phyloP scores from a whole-genome alignment of 2,329 filamentous ascomycete species.

The Rhytidhysteron rufulum region DNA sequence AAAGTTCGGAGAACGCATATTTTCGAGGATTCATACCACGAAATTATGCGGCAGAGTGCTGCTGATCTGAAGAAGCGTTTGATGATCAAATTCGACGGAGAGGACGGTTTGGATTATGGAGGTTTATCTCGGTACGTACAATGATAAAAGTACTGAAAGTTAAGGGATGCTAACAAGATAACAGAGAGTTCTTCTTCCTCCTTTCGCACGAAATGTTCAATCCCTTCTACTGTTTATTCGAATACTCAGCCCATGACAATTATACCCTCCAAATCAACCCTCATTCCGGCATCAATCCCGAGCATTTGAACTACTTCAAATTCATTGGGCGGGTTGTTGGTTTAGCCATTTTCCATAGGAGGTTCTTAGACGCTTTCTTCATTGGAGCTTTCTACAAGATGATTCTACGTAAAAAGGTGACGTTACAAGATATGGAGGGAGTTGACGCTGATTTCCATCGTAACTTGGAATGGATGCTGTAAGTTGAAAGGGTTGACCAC shows the following conservation, averaged over 20 bases:
- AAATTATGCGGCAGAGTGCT: conserved; percentile 94
- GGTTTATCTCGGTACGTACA: conserved; percentile 71
- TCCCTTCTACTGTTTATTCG: conserved; percentile 98
- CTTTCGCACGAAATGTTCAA: conserved; percentile 99
- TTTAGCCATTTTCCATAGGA: conserved; percentile 93
- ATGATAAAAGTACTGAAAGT: neutral
- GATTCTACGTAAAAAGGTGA: conserved; percentile 90
- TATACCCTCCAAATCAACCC: conserved; percentile 99
- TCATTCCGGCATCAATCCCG: conserved; percentile 97
- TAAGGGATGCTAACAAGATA: conserved; percentile 23
- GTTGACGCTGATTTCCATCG: conserved; percentile 97
- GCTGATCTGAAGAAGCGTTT: conserved; percentile 95
- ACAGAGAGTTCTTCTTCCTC: conserved; percentile 96
- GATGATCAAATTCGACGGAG: conserved; percentile 99
- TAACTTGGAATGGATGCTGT: conserved; percentile 92
- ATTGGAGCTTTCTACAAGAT: conserved; percentile 99
- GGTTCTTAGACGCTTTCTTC: conserved; percentile 98
- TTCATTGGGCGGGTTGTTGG: conserved; percentile 98
- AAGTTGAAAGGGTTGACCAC: conserved; percentile 23
- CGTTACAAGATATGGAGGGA: conserved; percentile 95
- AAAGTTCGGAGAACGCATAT: conserved; percentile 96
- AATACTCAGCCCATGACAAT: conserved; percentile 99
- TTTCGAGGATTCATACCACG: conserved; percentile 97
- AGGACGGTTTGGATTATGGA: conserved; percentile 96
- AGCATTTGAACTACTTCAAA: conserved; percentile 99